Evolutionary conservation across 148 eudicot genomes (phyloP), one percentile per base, ranked within the genome.

Genomic region (Cornus kousa): DNA sequence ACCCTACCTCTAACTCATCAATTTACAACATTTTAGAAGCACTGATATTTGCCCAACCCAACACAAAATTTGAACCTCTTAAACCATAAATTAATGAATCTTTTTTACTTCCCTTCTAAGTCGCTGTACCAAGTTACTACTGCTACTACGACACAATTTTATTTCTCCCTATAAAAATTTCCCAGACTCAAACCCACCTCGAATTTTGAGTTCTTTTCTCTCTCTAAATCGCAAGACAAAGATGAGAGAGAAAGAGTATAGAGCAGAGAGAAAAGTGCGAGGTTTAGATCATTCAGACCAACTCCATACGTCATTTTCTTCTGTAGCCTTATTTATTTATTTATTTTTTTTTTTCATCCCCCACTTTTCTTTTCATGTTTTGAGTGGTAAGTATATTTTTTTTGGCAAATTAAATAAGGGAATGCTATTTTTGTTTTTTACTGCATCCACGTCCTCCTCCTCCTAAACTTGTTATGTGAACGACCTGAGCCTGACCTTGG

Each of bases 281-380:
- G 67, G 81, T 77, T 75, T 46, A 77, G 78, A 81, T 79, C 68
- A 74, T 88, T 82, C 82, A 85, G 85, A 85, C 77, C 83, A 78
- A 79, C 70, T 74, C 33, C 83, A 67, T 70, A 83, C 70, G 88
- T 88, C 90, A 50, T 79, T 81, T 87, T 85, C 85, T 40, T 74
- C 67, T 35, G 57, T 55, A 70, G 66, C 77, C 70, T 72, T 73
- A 75, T 59, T 24, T 73, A 28, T 28, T 28, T 28, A n/a, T 28
- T 28, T 28, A 28, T 28, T 72, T 73, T 78, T 72, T 73, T 78
- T 66, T 24, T 20, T 70, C 77, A 76, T 73, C 81, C 48, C 8
- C 65, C 77, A 8, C 43, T 46, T n/a, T 71, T 43, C 9, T 22
- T 2, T 70, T 48, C 12, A 48, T 11, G 2, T 48, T 48, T 48